Evolutionary conservation across 2,329 filamentous ascomycete genomes (phyloP), one percentile per base, ranked within the genome.

Genomic region (Pseudogymnoascus sp.): DNA sequence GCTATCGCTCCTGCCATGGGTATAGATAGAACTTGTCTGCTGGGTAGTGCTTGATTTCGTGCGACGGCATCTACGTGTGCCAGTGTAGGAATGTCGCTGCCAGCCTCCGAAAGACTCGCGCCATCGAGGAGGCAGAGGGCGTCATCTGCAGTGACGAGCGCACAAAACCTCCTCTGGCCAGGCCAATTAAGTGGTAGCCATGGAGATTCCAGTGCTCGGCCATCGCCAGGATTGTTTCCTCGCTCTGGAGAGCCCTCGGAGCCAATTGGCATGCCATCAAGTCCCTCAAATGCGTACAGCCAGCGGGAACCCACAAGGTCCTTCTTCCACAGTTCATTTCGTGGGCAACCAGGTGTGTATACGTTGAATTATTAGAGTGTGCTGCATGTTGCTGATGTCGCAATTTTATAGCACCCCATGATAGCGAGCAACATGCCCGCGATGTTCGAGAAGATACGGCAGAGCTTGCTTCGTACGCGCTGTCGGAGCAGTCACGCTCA

Each of bases 381-480:
- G 31, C 12, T 33, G 49, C 16, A 12, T 26, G 11, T 33, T 55
- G 49, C 49, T 55, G n/a, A 55, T 33, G 6, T n/a, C 19, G 19
- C 33, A 26, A 4, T 19, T 19, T 4, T 60, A 43, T 66, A 83
- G 80, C 77, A 39, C 80, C 81, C 16, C 72, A 83, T 75, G 89
- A 93, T 71, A 88, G 84, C 68, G 82, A 85, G 16, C 84, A 90
- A 68, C 90, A 90, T 74, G 89, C 90, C 35, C 85, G 87, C 64
- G 89, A 86, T 67, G 88, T 96, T 41, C 88, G 92, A 66, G 88
- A 94, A 75, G 88, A 94, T 72, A 95, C 92, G 2, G 90, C 91
- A 60, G 91, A 96, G 75, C 80, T 96, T 63, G 92, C 92, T 45
- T 91, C 85, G 16, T 91, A 92, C 72, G 87, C 91, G 59, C 81